Evolutionary conservation across 768 basidiomycete genomes (phyloP), one percentile per base, ranked within the genome.

Genomic region (Lepiota venenata): DNA sequence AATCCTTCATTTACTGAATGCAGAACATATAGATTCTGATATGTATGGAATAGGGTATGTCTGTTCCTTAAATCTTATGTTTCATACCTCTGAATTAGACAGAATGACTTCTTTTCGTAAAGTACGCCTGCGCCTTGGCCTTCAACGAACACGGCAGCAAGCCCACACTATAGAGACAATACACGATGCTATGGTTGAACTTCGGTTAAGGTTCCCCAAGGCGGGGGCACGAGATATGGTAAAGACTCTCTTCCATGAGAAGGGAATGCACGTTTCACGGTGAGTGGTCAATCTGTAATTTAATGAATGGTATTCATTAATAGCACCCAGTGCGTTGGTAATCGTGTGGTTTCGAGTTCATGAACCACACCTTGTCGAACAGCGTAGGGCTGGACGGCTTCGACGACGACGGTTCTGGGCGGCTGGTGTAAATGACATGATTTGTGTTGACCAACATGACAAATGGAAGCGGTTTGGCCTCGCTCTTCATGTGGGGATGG

Each of bases 391-490:
- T 2, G 21, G 55, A 2, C 53, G 58, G 0, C 66, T 77, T 20
- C 61, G 61, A 14, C 61, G 70, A 0, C 58, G 60, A 3, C 55
- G 53, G 0, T 78, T 72, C 47, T 74, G 63, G 58, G 64, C 72
- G 2, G 75, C 77, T 5, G 77, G 77, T 0, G 66, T 75, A 0
- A 77, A 71, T 22, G 71, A 76, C 21, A 39, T 73, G 0, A 68
- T 68, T 64, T 40, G 60, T 0, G 42, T 68, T 16, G 73, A 80
- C 48, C 78, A 80, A 56, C 75, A 80, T 57, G 74, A 80, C 55
- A 80, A 80, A 46, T 78, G 72, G 72, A 59, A 63, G 15, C 55
- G 61, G 4, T 78, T 71, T 60, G 73, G 74, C 0, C 63, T 79
- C 0, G 61, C 58, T 52, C 47, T 69, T 0, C 69, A 79, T 60